Conservation (phyloP, 768 basidiomycete species). For the Termitomyces sp. region DNA sequence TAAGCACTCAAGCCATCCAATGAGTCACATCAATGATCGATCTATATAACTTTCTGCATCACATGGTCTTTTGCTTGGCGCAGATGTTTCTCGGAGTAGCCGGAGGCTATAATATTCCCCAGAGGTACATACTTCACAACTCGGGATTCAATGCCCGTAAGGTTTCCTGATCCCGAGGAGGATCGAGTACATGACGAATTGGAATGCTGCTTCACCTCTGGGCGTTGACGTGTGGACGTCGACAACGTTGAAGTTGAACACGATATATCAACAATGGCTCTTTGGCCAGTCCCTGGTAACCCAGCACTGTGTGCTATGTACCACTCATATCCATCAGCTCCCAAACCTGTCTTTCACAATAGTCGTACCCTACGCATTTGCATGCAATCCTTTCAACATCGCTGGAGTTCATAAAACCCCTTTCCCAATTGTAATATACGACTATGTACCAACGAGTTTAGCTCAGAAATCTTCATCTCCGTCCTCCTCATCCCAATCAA, state of each 20-base stretch:
- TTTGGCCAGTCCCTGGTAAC: too few species aligned
- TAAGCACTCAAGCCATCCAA: neutral
- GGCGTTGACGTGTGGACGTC: too few species aligned
- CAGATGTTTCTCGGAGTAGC: neutral
- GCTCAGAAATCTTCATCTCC: conserved; percentile 30
- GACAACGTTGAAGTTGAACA: too few species aligned
- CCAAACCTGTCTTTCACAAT: too few species aligned
- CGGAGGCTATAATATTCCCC: neutral
- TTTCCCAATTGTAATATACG: neutral
- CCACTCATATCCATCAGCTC: too few species aligned
- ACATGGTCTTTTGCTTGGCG: neutral
- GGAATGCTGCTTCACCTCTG: neutral
- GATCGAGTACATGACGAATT: neutral
- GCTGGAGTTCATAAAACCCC: neutral
- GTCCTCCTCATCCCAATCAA: conserved; percentile 75
- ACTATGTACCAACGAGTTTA: neutral
- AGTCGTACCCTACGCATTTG: neutral
- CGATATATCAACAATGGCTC: too few species aligned
- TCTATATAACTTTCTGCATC: neutral
- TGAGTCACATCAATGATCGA: neutral
- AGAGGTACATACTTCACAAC: neutral
- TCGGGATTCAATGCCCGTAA: neutral
- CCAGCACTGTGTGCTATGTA: too few species aligned
- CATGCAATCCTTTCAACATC: too few species aligned
- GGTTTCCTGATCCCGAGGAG: neutral